Percentiles rank a stretch among this genome's conserved stretches.
Conservation (phyloP, 768 basidiomycete genomes). For the Chalciporus piperatus region DNA sequence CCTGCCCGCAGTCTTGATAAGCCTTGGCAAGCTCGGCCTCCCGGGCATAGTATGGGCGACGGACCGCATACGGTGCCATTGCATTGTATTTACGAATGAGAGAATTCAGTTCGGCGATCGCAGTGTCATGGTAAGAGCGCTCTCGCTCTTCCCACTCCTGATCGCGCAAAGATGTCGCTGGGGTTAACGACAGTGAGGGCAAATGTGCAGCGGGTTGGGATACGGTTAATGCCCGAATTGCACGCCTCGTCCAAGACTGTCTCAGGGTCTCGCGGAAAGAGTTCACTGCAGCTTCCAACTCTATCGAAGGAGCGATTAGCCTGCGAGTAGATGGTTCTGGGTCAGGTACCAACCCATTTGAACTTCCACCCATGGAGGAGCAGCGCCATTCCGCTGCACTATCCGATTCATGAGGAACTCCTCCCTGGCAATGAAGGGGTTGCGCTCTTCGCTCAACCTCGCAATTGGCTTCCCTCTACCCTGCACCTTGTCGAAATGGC, state of each 20-base stretch:
- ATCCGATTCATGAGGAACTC: conserved; percentile 88
- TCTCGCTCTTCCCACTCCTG: conserved; percentile 70
- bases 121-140: conserved; percentile 61
- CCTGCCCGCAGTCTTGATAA: conserved; percentile 50
- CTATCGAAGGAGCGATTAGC: conserved; percentile 33
- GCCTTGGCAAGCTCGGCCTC: conserved; percentile 55
- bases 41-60: conserved; percentile 57
- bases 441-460: conserved; percentile 44
- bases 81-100: conserved; percentile 79
- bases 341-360: conserved; percentile 53
- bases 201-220: conserved; percentile 40
- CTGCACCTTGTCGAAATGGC: conserved; percentile 68
- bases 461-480: conserved; percentile 59
- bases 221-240: conserved; percentile 57
- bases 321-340: background rate
- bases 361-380: conserved; percentile 84
- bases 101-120: conserved; percentile 68
- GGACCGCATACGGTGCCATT: conserved; percentile 75
- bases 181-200: conserved; percentile 32
- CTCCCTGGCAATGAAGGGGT: conserved; percentile 68
- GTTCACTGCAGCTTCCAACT: conserved; percentile 60
- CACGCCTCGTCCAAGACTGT: conserved; percentile 74
- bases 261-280: conserved; percentile 64
- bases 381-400: conserved; percentile 75
- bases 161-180: conserved; percentile 53